Evolutionary conservation across 805 yeast genomes (phyloP).

Genomic region (Sugiyamaella valdiviana): DNA sequence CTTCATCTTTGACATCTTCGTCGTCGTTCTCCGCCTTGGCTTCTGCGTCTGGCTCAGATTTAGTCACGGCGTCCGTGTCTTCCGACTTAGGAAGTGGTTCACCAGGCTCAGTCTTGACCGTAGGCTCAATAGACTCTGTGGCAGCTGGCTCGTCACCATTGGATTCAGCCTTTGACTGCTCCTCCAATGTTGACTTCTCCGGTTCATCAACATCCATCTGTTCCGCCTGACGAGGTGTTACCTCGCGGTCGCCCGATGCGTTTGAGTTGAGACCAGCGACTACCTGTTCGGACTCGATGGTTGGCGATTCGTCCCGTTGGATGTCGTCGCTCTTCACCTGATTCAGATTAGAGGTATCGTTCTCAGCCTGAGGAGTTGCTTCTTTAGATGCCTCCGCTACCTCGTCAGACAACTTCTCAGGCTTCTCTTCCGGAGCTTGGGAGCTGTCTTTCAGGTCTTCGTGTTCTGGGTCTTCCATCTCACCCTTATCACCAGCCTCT

Average conservation of each 20-base stretch:
- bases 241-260: too few species aligned
- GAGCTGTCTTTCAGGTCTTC: not conserved
- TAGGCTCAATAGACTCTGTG: constrained; percentile 8
- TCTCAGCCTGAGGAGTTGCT: too few species aligned
- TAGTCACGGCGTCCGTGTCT: constrained; percentile 26
- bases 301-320: too few species aligned
- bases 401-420: too few species aligned
- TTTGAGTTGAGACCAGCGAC: too few species aligned
- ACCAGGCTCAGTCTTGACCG: constrained; percentile 33
- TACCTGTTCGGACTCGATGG: too few species aligned
- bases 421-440: too few species aligned
- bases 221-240: too few species aligned
- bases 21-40: constrained; percentile 6
- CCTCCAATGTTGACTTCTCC: constrained; percentile 9
- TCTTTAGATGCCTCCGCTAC: too few species aligned
- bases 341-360: too few species aligned
- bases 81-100: constrained; percentile 28
- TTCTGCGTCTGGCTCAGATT: constrained; percentile 4
- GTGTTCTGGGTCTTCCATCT: not conserved
- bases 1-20: constrained; percentile 33
- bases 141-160: not conserved
- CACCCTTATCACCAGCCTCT: not conserved
- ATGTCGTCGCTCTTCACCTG: constrained; percentile 25
- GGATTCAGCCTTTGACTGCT: not conserved
- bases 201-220: constrained; percentile 1